These are phyloP conservation scores for Coemansia sp. DNA, from an alignment of 192 early-diverging fungal genomes.

Conservation along the genomic window DNA sequence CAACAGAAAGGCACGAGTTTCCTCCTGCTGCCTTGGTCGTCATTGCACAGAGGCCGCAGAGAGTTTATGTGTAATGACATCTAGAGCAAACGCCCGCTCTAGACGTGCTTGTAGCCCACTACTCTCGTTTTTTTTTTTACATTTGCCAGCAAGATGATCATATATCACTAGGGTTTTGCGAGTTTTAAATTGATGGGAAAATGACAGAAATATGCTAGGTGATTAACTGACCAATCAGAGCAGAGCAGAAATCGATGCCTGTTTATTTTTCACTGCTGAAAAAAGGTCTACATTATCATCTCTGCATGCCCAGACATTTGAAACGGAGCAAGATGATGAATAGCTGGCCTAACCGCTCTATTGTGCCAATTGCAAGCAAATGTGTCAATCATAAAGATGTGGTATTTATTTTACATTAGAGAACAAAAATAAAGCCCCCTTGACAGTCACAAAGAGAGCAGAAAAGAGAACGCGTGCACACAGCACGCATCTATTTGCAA, in stretches of 20 bases:
- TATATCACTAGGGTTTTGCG: background rate
- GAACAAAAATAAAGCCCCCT: conserved; percentile 3
- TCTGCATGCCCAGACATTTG: background rate
- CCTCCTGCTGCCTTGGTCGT: too few species aligned
- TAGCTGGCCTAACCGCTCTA: background rate
- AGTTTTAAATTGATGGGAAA: background rate
- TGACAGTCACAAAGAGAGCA: conserved; percentile 12
- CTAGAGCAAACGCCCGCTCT: too few species aligned
- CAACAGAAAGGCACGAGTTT: too few species aligned
- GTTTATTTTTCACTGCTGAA: background rate
- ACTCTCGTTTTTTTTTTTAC: too few species aligned
- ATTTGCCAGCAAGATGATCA: too few species aligned
- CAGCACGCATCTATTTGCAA: background rate
- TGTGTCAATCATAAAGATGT: background rate
- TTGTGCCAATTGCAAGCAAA: background rate
- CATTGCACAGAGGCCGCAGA: too few species aligned
- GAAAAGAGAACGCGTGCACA: background rate
- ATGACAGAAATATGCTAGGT: background rate
- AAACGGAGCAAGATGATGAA: background rate
- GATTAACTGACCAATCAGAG: background rate
- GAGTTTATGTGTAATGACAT: too few species aligned
- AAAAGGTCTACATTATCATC: background rate
- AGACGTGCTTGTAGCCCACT: too few species aligned
- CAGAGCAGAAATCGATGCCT: background rate
- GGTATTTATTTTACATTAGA: background rate